Conservation (phyloP, 2,329 filamentous ascomycete species). For the Aspergillus puulaauensis region DNA sequence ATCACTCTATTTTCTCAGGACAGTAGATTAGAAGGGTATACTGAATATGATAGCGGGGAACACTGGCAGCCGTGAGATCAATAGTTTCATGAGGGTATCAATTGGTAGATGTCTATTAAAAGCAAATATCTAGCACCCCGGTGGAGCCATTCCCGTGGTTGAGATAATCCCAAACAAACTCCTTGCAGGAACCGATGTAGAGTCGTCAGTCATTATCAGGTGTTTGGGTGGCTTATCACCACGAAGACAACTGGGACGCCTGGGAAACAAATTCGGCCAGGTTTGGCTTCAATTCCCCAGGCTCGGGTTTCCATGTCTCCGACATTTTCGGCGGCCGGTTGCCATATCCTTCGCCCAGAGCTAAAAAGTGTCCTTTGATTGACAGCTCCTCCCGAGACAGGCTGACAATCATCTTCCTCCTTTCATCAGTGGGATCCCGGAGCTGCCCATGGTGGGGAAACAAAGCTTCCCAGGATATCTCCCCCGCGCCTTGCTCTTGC, state of each 20-base stretch:
- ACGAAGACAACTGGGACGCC: conserved; percentile 9
- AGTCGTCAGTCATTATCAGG: neutral
- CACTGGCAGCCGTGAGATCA: neutral
- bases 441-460: conserved; percentile 39
- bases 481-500: neutral
- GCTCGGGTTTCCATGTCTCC: conserved; percentile 25
- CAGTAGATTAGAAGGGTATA: too few species aligned
- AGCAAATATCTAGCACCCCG: neutral
- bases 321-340: conserved; percentile 14
- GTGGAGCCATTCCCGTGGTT: neutral
- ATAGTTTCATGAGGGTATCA: neutral
- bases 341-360: conserved; percentile 17
- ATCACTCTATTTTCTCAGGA: too few species aligned
- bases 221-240: neutral
- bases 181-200: neutral
- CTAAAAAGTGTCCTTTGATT: conserved; percentile 21
- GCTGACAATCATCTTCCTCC: conserved; percentile 34
- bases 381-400: conserved; percentile 29
- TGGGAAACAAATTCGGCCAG: conserved; percentile 29
- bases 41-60: neutral
- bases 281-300: conserved; percentile 6
- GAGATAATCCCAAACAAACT: neutral
- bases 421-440: conserved; percentile 17
- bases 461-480: conserved; percentile 27
- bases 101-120: neutral